Conservation (phyloP, 495 filamentous ascomycete species). For the Chaetomium fimeti region DNA sequence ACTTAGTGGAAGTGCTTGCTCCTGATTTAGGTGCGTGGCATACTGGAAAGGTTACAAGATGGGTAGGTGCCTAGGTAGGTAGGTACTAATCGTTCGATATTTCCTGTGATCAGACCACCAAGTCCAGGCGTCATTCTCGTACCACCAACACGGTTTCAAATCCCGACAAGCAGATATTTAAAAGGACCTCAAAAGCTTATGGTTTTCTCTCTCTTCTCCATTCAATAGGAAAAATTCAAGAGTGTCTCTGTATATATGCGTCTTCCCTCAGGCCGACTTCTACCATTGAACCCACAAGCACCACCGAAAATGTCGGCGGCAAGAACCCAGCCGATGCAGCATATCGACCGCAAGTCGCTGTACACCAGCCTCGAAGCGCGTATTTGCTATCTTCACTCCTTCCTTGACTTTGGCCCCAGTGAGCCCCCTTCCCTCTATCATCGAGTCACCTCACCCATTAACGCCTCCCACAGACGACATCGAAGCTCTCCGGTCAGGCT, state of each 20-base stretch:
- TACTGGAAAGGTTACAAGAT: no score
- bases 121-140: constrained; percentile 17
- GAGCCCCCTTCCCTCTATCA: constrained; percentile 16
- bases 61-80: no score
- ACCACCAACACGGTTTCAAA: constrained; percentile 11
- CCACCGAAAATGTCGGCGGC: constrained; percentile 31
- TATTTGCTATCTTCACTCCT: constrained; percentile 67
- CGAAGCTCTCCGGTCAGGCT: constrained; percentile 61
- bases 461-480: constrained; percentile 56
- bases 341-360: constrained; percentile 66
- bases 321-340: constrained; percentile 45
- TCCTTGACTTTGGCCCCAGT: constrained; percentile 71
- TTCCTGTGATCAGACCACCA: constrained; percentile 18
- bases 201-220: background rate
- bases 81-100: constrained; percentile 19
- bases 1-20: no score
- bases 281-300: background rate
- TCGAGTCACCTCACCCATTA: background rate
- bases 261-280: no score
- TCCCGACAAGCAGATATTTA: background rate
- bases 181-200: constrained; percentile 12
- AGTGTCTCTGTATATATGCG: no score
- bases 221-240: background rate
- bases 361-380: constrained; percentile 66
- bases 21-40: no score